Conservation (phyloP, 1,139 yeast genomes). For the Lizanozyma gosingica region DNA sequence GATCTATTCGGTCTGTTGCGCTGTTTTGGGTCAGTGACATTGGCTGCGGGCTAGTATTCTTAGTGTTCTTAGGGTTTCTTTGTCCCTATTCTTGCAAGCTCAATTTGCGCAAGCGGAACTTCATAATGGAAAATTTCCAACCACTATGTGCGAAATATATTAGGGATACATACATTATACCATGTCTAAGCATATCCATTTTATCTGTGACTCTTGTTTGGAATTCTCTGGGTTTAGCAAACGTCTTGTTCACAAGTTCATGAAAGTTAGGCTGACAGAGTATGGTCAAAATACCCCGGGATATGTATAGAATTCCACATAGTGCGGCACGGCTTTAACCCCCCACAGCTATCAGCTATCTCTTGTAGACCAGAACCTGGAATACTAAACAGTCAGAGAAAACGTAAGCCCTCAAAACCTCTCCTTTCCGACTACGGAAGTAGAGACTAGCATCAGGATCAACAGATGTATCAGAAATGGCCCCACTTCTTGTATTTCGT, state of each 20-base stretch:
- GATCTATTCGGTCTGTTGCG: too few relatives aligned
- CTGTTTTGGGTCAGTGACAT: too few relatives aligned
- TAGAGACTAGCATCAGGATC: conserved; percentile 46
- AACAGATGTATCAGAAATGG: conserved; percentile 17
- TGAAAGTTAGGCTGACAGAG: conserved; percentile 56
- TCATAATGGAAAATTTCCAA: too few relatives aligned
- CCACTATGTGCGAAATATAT: too few relatives aligned
- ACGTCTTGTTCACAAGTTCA: conserved; percentile 39
- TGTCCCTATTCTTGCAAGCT: conserved; percentile 12
- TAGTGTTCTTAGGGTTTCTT: too few relatives aligned
- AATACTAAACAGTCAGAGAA: conserved; percentile 52
- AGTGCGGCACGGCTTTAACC: conserved; percentile 57
- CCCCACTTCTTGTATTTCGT: conserved; percentile 32
- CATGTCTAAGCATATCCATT: background rate
- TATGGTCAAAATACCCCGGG: conserved; percentile 54
- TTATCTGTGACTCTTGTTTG: conserved; percentile 21
- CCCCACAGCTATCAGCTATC: conserved; percentile 36
- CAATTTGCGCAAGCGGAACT: too few relatives aligned
- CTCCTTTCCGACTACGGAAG: conserved; percentile 39
- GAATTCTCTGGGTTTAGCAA: conserved; percentile 32
- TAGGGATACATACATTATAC: too few relatives aligned
- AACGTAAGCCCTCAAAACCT: conserved; percentile 42
- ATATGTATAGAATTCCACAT: conserved; percentile 39
- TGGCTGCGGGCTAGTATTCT: too few relatives aligned
- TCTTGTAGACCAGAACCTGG: conserved; percentile 58